These are phyloP conservation scores for Pythium utonaiense DNA, from an alignment of 352 stramenopile genomes.

Conservation along the genomic window DNA sequence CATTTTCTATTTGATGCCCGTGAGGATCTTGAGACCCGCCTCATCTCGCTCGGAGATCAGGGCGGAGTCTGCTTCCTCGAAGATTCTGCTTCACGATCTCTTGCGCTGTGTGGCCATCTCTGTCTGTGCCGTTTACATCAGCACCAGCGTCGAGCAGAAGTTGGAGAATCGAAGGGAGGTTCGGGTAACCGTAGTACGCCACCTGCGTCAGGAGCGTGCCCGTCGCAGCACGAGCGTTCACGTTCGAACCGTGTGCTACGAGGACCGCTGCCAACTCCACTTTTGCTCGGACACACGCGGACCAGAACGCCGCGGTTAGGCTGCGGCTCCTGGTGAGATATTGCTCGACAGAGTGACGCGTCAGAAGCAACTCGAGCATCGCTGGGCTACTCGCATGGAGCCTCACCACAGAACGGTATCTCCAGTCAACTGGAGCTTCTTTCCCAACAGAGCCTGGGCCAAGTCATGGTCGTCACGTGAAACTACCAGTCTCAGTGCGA, in stretches of 20 bases:
- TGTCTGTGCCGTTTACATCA: background rate
- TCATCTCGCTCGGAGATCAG: no score
- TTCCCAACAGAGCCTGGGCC: background rate
- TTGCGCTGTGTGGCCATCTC: background rate
- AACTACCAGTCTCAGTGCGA: background rate
- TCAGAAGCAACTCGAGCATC: background rate
- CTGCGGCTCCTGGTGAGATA: background rate
- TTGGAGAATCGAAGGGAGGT: background rate
- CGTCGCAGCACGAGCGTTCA: background rate
- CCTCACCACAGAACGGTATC: background rate
- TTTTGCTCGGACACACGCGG: background rate
- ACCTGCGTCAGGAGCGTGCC: background rate
- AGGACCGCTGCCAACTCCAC: background rate
- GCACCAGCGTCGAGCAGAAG: background rate
- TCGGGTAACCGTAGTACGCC: background rate
- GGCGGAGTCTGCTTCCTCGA: no score
- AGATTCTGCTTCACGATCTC: background rate
- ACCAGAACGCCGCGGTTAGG: background rate
- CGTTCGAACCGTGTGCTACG: background rate
- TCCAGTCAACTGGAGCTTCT: background rate
- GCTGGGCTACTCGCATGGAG: background rate
- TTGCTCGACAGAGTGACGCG: background rate
- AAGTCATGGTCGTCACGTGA: background rate
- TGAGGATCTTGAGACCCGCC: no score
- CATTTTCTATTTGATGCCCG: no score